These are phyloP conservation scores for Balansia obtecta DNA, from an alignment of 2,329 filamentous ascomycete genomes.

Conservation along the genomic window DNA sequence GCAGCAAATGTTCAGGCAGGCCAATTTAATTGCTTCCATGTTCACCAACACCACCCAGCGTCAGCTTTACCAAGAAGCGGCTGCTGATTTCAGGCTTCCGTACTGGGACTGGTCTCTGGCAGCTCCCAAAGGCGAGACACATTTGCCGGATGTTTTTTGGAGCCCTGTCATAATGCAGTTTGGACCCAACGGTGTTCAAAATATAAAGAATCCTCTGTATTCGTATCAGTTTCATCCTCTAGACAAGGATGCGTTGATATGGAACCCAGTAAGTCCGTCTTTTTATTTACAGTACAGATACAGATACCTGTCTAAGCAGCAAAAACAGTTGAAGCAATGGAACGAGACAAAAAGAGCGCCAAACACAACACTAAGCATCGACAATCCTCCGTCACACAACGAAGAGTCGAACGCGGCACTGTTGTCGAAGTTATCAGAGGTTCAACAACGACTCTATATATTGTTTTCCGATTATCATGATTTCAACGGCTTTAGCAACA, in stretches of 20 bases:
- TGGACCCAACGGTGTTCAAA: slow-evolving; percentile 42
- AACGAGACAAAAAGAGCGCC: slow-evolving; percentile 47
- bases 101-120: slow-evolving; percentile 47
- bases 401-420: slow-evolving; percentile 36
- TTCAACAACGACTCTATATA: slow-evolving; percentile 53
- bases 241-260: slow-evolving; percentile 43
- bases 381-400: slow-evolving; percentile 41
- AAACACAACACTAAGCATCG: slow-evolving; percentile 16
- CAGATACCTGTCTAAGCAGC: not conserved
- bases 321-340: slow-evolving; percentile 43
- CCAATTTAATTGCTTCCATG: slow-evolving; percentile 31
- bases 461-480: slow-evolving; percentile 56
- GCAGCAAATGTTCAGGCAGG: slow-evolving; percentile 26
- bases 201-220: slow-evolving; percentile 50
- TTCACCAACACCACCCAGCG: slow-evolving; percentile 34
- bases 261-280: slow-evolving; percentile 39
- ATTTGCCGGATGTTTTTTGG: slow-evolving; percentile 32
- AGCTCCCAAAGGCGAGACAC: slow-evolving; percentile 34
- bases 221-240: slow-evolving; percentile 49
- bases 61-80: slow-evolving; percentile 37
- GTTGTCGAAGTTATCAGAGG: slow-evolving; percentile 33
- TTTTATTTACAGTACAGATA: not conserved
- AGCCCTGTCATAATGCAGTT: slow-evolving; percentile 37
- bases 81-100: slow-evolving; percentile 39
- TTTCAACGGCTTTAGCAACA: slow-evolving; percentile 58